A percentile compares a stretch with the other conserved stretches of the same genome.
Evolutionary conservation across 257 asterid species (phyloP).

Genomic region (Nicotiana noctiflora): DNA sequence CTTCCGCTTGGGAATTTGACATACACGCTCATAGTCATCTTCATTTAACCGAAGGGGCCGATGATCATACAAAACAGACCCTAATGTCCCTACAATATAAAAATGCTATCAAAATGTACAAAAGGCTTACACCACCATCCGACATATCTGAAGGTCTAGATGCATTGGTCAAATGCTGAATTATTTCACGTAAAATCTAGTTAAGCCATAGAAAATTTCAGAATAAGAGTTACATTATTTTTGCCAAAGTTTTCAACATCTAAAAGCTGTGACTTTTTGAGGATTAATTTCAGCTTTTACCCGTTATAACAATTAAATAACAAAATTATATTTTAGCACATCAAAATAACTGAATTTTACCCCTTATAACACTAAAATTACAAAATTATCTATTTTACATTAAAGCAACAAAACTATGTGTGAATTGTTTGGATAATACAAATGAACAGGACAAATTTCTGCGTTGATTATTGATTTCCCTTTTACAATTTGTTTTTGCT

Average conservation of each 20-base stretch:
- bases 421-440: not conserved
- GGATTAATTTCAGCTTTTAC: too few species aligned
- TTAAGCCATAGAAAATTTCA: not conserved
- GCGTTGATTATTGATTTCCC: too few species aligned
- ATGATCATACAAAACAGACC: slow-evolving; percentile 61
- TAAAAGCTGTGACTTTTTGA: not conserved
- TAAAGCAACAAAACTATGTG: not conserved
- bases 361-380: not conserved
- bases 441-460: too few species aligned
- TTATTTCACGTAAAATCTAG: not conserved
- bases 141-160: not conserved
- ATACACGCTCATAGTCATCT: slow-evolving; percentile 66
- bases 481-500: too few species aligned
- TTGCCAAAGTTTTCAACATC: not conserved
- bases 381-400: not conserved
- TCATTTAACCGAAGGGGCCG: slow-evolving; percentile 46
- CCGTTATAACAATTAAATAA: too few species aligned
- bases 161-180: not conserved
- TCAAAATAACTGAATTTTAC: not conserved
- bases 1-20: slow-evolving; percentile 63
- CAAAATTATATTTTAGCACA: not conserved
- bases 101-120: not conserved
- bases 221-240: not conserved
- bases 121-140: not conserved
- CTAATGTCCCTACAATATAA: slow-evolving; percentile 52